Evolutionary conservation across 1,284 basidiomycete genomes (phyloP).

Genomic region (Rhodotorula sp.): DNA sequence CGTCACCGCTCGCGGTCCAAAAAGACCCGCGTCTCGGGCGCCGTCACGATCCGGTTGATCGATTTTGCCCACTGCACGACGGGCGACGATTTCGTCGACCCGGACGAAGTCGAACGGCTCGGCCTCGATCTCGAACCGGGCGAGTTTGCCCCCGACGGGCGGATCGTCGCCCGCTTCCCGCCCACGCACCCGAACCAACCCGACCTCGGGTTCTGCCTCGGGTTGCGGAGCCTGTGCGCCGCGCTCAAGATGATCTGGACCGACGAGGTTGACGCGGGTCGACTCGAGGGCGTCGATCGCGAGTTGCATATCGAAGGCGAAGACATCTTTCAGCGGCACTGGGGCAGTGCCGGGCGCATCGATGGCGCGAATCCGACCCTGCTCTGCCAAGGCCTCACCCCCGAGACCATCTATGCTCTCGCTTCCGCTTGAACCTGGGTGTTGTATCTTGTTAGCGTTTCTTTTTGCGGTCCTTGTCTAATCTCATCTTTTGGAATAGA

Average conservation of each 20-base stretch:
- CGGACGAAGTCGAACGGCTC: constrained; percentile 67
- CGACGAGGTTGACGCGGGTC: constrained; percentile 56
- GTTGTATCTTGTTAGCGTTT: not conserved
- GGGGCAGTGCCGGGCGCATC: constrained; percentile 35
- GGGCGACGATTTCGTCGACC: constrained; percentile 75
- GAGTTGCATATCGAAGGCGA: constrained; percentile 39
- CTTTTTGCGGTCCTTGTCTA: not conserved
- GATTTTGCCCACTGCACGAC: constrained; percentile 99
- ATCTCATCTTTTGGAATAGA: too few species aligned
- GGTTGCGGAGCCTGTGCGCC: constrained; percentile 74
- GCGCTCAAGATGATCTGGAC: constrained; percentile 79
- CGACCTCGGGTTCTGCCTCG: constrained; percentile 91
- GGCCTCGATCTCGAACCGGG: constrained; percentile 27
- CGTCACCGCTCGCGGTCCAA: constrained; percentile 22
- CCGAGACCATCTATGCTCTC: constrained; percentile 21
- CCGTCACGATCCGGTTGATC: constrained; percentile 92
- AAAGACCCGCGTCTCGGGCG: constrained; percentile 56
- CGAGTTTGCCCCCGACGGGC: constrained; percentile 28
- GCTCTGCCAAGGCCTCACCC: constrained; percentile 14
- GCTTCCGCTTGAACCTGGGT: constrained; percentile 8
- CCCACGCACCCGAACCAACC: constrained; percentile 84
- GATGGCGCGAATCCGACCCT: constrained; percentile 21
- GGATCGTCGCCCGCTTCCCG: constrained; percentile 61
- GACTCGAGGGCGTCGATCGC: constrained; percentile 18
- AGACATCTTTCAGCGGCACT: constrained; percentile 48